Conservation (phyloP, 2,329 filamentous ascomycete species). For the Spiromastix sp. region DNA sequence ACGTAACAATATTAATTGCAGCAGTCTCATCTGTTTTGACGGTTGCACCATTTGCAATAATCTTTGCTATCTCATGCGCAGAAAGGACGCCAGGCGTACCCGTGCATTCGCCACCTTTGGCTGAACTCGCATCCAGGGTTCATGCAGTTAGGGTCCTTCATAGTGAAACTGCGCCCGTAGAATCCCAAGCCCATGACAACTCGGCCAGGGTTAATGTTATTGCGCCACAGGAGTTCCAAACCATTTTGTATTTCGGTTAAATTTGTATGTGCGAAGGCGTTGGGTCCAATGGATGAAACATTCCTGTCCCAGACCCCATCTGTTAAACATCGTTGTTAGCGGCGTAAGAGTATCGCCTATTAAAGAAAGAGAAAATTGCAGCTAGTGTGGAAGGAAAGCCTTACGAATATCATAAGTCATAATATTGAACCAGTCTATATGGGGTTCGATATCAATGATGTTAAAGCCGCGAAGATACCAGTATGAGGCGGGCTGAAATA, state of each 20-base stretch:
- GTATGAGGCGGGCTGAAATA: slow-evolving; percentile 15
- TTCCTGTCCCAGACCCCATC: slow-evolving; percentile 19
- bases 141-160: slow-evolving; percentile 17
- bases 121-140: slow-evolving; percentile 23
- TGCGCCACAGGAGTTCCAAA: slow-evolving; percentile 19
- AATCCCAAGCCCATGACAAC: slow-evolving; percentile 21
- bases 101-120: slow-evolving; percentile 19
- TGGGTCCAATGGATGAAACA: slow-evolving; percentile 12
- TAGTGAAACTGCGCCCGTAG: slow-evolving; percentile 18
- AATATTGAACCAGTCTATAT: slow-evolving; percentile 19
- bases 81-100: slow-evolving; percentile 19
- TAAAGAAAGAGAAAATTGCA: background rate
- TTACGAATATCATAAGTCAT: slow-evolving; percentile 21
- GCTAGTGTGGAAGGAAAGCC: background rate
- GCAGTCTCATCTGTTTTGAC: slow-evolving; percentile 16
- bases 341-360: no score
- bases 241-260: slow-evolving; percentile 21
- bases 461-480: slow-evolving; percentile 24
- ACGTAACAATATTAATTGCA: slow-evolving; percentile 18
- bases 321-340: background rate
- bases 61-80: slow-evolving; percentile 22
- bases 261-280: slow-evolving; percentile 21
- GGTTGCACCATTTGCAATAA: slow-evolving; percentile 15
- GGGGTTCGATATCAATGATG: slow-evolving; percentile 8
- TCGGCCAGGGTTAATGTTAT: slow-evolving; percentile 17